Conservation (phyloP, 176 grass and related monocot genomes). For the Calamus simplicifolius region DNA sequence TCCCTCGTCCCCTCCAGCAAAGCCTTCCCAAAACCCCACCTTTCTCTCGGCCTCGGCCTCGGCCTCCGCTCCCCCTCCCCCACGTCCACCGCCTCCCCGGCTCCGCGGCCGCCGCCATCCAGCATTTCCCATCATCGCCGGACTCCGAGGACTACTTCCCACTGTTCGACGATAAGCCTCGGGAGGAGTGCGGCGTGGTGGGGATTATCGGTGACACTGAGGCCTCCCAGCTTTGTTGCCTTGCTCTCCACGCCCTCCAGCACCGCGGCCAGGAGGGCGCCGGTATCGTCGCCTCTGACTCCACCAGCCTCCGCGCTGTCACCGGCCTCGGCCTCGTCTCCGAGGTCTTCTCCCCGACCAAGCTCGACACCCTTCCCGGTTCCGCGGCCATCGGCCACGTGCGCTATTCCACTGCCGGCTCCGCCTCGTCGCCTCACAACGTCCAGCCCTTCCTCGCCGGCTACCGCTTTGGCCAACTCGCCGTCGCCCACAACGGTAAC, state of each 20-base stretch:
- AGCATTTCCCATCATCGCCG: constrained; percentile 26
- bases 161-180: constrained; percentile 49
- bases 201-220: constrained; percentile 78
- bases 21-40: not conserved
- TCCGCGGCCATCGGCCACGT: constrained; percentile 64
- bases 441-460: constrained; percentile 87
- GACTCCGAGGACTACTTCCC: too few species aligned
- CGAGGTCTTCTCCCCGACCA: constrained; percentile 53
- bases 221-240: constrained; percentile 59
- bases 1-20: not conserved
- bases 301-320: constrained; percentile 33
- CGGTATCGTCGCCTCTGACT: constrained; percentile 44
- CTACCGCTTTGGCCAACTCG: constrained; percentile 75
- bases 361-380: constrained; percentile 44
- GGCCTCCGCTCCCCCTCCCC: constrained; percentile 4
- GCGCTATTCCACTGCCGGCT: constrained; percentile 79
- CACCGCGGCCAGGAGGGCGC: constrained; percentile 91
- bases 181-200: constrained; percentile 92
- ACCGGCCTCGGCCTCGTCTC: constrained; percentile 74
- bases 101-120: not conserved
- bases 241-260: constrained; percentile 80
- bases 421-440: constrained; percentile 36
- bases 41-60: constrained; percentile 15
- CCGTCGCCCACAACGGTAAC: constrained; percentile 87
- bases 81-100: not conserved